Evolutionary conservation across 306 rosid species (phyloP), one percentile per base, ranked within the genome.

Genomic region (Ormosia semicastrata): DNA sequence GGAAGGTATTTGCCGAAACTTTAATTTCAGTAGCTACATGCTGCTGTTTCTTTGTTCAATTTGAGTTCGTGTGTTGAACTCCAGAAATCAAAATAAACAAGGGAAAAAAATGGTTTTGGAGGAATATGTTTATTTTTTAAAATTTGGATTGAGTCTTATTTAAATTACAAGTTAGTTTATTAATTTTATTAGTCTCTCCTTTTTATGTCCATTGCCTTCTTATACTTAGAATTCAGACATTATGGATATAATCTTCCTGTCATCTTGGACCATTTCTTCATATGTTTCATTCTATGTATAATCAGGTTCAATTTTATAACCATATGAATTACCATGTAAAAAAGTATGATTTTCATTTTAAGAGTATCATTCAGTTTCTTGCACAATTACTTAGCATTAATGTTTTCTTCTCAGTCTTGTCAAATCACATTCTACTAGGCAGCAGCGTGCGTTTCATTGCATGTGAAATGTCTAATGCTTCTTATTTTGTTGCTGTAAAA

Each of bases 1-100:
- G 46, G 97, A 87, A 86, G 94, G 98, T 93, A 90, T 44, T 84
- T 77, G 14, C 71, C 54, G n/a, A 73, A 75, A 71, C 87, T 84
- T 71, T 43, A 77, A 79, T 76, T 67, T 58, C 12, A 43, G 76
- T 46, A 50, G 24, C 36, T 72, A 46, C 8, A 65, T 32, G 76
- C 56, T 63, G 47, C 34, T 76, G 8, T 78, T 81, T 76, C 47
- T 29, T 59, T 40, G 49, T 58, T 58, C 39, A 71, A 11, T 62
- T 52, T 41, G 68, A 53, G 37, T 33, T 11, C 85, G 66, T 58
- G n/a, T 46, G 37, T 76, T 56, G 29, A 18, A 58, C 40, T 29
- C 9, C 14, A 29, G 17, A 39, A 40, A 50, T 36, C 33, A 37
- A 64, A 33, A 65, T 8, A 46, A 33, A 47, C 32, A 34, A 7